Conservation (phyloP, 2,329 filamentous ascomycete genomes). For the Aspergillus vadensis region DNA sequence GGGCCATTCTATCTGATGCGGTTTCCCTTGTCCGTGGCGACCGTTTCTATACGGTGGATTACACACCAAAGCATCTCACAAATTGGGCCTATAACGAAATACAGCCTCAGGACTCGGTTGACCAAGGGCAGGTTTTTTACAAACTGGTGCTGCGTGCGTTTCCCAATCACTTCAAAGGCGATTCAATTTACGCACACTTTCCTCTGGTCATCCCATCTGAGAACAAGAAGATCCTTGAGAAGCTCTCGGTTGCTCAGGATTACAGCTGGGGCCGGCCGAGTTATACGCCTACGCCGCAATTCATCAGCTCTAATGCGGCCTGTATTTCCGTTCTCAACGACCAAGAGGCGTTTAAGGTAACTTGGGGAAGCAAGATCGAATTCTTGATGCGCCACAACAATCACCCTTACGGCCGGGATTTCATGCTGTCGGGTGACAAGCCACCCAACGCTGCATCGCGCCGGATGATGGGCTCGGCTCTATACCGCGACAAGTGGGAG, state of each 20-base stretch:
- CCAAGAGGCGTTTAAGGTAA: slow-evolving; percentile 49
- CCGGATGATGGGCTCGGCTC: slow-evolving; percentile 44
- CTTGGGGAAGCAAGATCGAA: slow-evolving; percentile 50
- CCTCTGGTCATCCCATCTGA: slow-evolving; percentile 52
- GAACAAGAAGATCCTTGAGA: slow-evolving; percentile 47
- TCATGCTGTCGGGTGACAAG: slow-evolving; percentile 52
- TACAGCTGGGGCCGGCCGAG: slow-evolving; percentile 44
- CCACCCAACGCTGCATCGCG: slow-evolving; percentile 46
- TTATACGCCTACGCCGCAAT: slow-evolving; percentile 36
- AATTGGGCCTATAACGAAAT: slow-evolving; percentile 51
- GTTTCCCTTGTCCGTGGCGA: slow-evolving; percentile 51
- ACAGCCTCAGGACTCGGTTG: slow-evolving; percentile 46
- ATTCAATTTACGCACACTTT: slow-evolving; percentile 54
- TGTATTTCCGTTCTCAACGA: slow-evolving; percentile 48
- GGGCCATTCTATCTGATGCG: slow-evolving; percentile 50
- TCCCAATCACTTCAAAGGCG: slow-evolving; percentile 51
- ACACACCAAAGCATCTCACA: slow-evolving; percentile 47
- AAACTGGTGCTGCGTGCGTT: slow-evolving; percentile 55
- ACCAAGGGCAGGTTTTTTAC: slow-evolving; percentile 55
- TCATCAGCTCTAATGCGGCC: slow-evolving; percentile 50
- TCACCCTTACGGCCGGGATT: slow-evolving; percentile 46
- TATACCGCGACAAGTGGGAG: slow-evolving; percentile 52
- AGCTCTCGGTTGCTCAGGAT: slow-evolving; percentile 43
- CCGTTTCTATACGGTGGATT: slow-evolving; percentile 51
- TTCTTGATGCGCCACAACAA: slow-evolving; percentile 45